phyloP scores from a whole-genome alignment of 257 asterid genomes.

The Agastache rugosa region DNA sequence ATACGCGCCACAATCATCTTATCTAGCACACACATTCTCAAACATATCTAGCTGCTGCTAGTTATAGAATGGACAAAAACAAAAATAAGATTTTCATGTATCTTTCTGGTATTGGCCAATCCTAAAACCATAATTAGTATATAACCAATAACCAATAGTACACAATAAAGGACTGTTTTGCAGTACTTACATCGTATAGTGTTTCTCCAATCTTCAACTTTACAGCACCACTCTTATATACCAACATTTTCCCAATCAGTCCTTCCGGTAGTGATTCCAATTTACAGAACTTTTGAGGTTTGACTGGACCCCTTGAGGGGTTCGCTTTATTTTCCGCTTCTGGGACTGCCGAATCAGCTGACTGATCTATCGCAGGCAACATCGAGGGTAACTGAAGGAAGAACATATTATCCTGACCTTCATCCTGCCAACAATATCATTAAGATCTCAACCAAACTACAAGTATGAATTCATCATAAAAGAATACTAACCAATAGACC shows the following conservation, averaged over 20 bases:
- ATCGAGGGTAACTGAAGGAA: constrained; percentile 70
- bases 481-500: constrained; percentile 67
- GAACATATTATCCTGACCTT: constrained; percentile 52
- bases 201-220: constrained; percentile 87
- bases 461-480: constrained; percentile 2
- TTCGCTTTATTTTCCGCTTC: constrained; percentile 37
- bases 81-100: background rate
- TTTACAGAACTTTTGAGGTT: constrained; percentile 38
- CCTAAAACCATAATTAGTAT: background rate
- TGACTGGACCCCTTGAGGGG: constrained; percentile 36
- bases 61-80: background rate
- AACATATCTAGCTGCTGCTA: background rate
- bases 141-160: background rate
- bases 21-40: background rate
- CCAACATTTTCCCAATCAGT: constrained; percentile 74
- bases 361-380: constrained; percentile 54
- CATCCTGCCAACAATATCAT: constrained; percentile 55
- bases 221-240: constrained; percentile 74
- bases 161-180: background rate
- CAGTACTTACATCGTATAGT: constrained; percentile 69
- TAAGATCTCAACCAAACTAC: constrained; percentile 2
- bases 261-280: constrained; percentile 65
- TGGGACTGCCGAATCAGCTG: constrained; percentile 38
- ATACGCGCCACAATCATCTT: constrained; percentile 15
- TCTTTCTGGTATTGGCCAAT: background rate